Percentiles rank a stretch among this genome's conserved stretches.
Evolutionary conservation across 1,139 yeast genomes (phyloP).

Genomic region (Geotrichum klebahnii): DNA sequence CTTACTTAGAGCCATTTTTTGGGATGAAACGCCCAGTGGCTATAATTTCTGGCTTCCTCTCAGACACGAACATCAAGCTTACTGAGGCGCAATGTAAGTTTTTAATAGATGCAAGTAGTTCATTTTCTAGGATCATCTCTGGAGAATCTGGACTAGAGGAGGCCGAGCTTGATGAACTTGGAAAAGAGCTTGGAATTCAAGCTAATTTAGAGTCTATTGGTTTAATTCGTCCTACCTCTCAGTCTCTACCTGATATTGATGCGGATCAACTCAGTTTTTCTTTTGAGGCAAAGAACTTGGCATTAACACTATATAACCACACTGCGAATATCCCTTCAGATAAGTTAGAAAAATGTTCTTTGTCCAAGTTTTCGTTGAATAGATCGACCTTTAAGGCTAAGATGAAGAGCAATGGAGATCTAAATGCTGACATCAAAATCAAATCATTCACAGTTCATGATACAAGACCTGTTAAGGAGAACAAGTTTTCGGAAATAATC

Average conservation of each 20-base stretch:
- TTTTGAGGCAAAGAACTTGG: slow-evolving; percentile 60
- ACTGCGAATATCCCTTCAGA: slow-evolving; percentile 44
- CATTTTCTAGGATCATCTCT: slow-evolving; percentile 55
- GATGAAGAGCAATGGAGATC: slow-evolving; percentile 54
- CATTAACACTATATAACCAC: slow-evolving; percentile 60
- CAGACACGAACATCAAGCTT: slow-evolving; percentile 61
- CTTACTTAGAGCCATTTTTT: slow-evolving; percentile 45
- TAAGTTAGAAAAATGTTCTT: slow-evolving; percentile 41
- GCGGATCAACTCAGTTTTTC: slow-evolving; percentile 40
- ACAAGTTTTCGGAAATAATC: slow-evolving; percentile 71
- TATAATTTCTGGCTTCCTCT: slow-evolving; percentile 55
- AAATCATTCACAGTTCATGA: slow-evolving; percentile 76
- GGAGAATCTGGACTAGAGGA: slow-evolving; percentile 46
- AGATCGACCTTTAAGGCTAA: slow-evolving; percentile 51
- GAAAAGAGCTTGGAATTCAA: slow-evolving; percentile 31
- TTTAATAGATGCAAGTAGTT: slow-evolving; percentile 52
- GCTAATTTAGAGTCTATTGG: slow-evolving; percentile 18
- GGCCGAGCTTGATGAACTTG: slow-evolving; percentile 57
- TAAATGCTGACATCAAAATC: slow-evolving; percentile 57
- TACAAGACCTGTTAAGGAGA: slow-evolving; percentile 57
- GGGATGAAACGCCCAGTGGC: slow-evolving; percentile 48
- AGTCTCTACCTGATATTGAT: not conserved
- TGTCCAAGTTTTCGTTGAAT: slow-evolving; percentile 64
- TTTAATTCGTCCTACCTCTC: not conserved
- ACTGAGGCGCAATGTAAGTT: slow-evolving; percentile 74